phyloP scores from a whole-genome alignment of 306 rosid species.

The Dalbergia oliveri region DNA sequence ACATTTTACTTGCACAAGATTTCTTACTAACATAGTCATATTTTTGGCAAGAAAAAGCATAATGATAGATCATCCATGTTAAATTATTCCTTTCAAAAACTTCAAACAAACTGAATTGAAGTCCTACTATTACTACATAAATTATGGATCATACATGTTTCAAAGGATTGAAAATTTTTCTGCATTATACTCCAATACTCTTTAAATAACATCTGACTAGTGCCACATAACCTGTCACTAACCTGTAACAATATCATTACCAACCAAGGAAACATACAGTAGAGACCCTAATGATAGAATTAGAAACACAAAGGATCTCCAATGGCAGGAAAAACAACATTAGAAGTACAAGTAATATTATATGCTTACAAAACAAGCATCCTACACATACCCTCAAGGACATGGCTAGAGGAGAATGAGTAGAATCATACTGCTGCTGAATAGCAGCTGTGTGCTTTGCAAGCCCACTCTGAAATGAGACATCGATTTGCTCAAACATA shows the following conservation, averaged over 20 bases:
- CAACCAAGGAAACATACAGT: constrained; percentile 17
- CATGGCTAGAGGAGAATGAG: constrained; percentile 69
- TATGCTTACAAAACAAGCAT: constrained; percentile 36
- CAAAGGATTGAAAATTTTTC: neutral
- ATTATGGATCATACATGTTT: too few relatives aligned
- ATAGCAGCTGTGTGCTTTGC: constrained; percentile 57
- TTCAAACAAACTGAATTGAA: constrained; percentile 4
- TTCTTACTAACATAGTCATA: neutral
- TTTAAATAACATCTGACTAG: constrained; percentile 16
- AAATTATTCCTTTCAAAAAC: neutral
- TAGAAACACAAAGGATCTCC: too few relatives aligned
- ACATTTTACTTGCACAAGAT: neutral
- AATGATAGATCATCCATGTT: neutral
- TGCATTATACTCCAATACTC: neutral
- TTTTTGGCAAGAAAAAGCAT: neutral
- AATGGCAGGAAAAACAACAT: constrained; percentile 7
- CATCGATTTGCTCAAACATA: constrained; percentile 77
- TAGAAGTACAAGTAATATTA: neutral
- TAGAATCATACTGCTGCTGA: constrained; percentile 74
- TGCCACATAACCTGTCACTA: constrained; percentile 15
- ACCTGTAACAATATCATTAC: neutral
- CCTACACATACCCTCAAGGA: constrained; percentile 67
- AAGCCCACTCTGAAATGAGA: constrained; percentile 70
- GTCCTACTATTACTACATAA: constrained; percentile 10
- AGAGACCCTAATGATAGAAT: neutral